These are phyloP conservation scores for Avena eriantha DNA, from an alignment of 176 grass and related monocot genomes.

Conservation along the genomic window DNA sequence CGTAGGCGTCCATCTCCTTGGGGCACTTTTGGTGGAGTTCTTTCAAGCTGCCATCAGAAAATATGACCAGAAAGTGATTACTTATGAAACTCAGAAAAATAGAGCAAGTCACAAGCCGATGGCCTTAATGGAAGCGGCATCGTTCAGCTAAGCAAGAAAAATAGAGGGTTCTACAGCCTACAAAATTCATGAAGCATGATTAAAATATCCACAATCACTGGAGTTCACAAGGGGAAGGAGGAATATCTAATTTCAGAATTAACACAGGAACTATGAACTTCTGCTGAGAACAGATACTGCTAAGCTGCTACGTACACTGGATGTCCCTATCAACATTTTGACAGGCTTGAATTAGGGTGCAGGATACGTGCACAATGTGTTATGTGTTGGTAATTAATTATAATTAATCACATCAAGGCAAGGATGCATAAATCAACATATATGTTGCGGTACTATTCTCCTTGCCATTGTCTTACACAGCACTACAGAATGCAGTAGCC, in stretches of 20 bases:
- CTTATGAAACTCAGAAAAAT: neutral
- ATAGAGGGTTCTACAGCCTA: neutral
- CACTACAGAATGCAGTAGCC: neutral
- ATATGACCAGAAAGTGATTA: neutral
- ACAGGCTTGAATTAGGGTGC: neutral
- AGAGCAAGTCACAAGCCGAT: neutral
- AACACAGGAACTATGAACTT: neutral
- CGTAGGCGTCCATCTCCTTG: constrained; percentile 84
- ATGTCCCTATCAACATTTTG: neutral
- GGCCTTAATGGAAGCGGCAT: neutral
- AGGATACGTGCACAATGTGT: neutral
- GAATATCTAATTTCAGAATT: neutral
- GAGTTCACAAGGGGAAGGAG: neutral
- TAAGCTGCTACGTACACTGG: neutral
- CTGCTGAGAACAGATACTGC: neutral
- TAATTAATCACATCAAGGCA: constrained; percentile 12
- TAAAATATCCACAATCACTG: neutral
- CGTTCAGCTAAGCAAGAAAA: neutral
- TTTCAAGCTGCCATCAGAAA: constrained; percentile 65
- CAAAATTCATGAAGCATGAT: neutral
- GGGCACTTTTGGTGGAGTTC: constrained; percentile 82
- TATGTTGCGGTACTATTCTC: neutral
- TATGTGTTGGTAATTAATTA: neutral
- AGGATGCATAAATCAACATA: neutral
- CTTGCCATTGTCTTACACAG: neutral